These are phyloP conservation scores for Fusarium hainanense DNA, from an alignment of 2,329 filamentous ascomycete species.

Conservation along the genomic window DNA sequence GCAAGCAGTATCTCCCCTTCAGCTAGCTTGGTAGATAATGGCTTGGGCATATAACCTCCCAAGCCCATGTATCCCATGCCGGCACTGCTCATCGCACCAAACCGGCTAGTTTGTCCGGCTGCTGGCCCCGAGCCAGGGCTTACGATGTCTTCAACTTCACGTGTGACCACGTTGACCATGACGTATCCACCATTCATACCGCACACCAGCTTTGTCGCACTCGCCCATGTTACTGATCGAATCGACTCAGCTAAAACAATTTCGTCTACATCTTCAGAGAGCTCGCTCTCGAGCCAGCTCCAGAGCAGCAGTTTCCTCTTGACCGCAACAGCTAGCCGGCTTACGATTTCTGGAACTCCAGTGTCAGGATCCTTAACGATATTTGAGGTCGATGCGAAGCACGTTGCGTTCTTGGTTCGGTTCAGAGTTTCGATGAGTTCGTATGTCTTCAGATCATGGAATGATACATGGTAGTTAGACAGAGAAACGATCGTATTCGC, in stretches of 20 bases:
- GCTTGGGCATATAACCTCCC: slow-evolving; percentile 90
- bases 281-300: slow-evolving; percentile 96
- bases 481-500: slow-evolving; percentile 91
- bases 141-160: slow-evolving; percentile 79
- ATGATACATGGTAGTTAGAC: slow-evolving; percentile 87
- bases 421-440: slow-evolving; percentile 80
- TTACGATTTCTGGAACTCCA: slow-evolving; percentile 92
- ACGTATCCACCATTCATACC: slow-evolving; percentile 94
- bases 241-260: slow-evolving; percentile 84
- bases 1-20: slow-evolving; percentile 91
- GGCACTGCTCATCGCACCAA: slow-evolving; percentile 83
- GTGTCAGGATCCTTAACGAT: slow-evolving; percentile 90
- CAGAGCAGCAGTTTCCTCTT: slow-evolving; percentile 91
- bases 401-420: slow-evolving; percentile 87
- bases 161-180: slow-evolving; percentile 83
- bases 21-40: slow-evolving; percentile 82
- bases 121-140: slow-evolving; percentile 78
- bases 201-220: slow-evolving; percentile 84
- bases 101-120: slow-evolving; percentile 73
- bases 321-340: slow-evolving; percentile 88
- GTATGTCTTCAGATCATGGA: slow-evolving; percentile 90
- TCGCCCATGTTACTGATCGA: slow-evolving; percentile 91
- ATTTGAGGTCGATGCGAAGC: slow-evolving; percentile 94
- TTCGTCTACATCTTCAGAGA: slow-evolving; percentile 78
- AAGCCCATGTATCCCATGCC: slow-evolving; percentile 98